Evolutionary conservation across 805 yeast species (phyloP).

Genomic region (Zygosaccharomyces gambellarensis): DNA sequence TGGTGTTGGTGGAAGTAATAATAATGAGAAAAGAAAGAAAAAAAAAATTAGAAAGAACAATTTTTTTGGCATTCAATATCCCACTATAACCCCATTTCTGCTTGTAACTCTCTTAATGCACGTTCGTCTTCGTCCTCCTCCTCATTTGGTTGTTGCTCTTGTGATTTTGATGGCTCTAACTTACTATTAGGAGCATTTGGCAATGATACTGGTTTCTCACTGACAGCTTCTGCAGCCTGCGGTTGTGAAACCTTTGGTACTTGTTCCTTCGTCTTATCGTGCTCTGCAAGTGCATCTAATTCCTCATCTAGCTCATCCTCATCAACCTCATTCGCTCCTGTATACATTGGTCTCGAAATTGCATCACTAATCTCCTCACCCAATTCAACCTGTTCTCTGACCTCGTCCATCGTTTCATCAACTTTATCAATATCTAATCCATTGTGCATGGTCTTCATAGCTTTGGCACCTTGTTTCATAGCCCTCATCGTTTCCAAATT

Average conservation of each 20-base stretch:
- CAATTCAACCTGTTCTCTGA: slow-evolving; percentile 91
- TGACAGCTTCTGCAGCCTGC: slow-evolving; percentile 5
- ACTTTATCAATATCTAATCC: slow-evolving; percentile 95
- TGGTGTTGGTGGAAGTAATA: background rate
- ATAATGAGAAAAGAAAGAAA: background rate
- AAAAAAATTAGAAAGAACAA: slow-evolving; percentile 2
- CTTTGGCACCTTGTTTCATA: slow-evolving; percentile 95
- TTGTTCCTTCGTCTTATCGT: slow-evolving; percentile 55
- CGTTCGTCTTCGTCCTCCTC: slow-evolving; percentile 79
- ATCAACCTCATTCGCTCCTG: slow-evolving; percentile 55
- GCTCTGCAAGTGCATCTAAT: slow-evolving; percentile 81
- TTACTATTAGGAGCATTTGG: slow-evolving; percentile 45
- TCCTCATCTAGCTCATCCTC: slow-evolving; percentile 95
- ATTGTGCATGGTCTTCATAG: slow-evolving; percentile 94
- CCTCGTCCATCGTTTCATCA: slow-evolving; percentile 96
- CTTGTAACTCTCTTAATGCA: slow-evolving; percentile 74
- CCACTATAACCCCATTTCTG: slow-evolving; percentile 71
- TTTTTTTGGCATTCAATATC: slow-evolving; percentile 7
- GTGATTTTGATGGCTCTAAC: slow-evolving; percentile 27
- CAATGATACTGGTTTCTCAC: slow-evolving; percentile 30
- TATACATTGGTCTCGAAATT: slow-evolving; percentile 86
- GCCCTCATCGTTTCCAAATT: slow-evolving; percentile 98
- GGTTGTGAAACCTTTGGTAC: slow-evolving; percentile 1
- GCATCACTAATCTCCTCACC: slow-evolving; percentile 96
- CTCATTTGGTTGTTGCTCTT: slow-evolving; percentile 36